phyloP scores from a whole-genome alignment of 345 rosid species.

The Populus ilicifolia region DNA sequence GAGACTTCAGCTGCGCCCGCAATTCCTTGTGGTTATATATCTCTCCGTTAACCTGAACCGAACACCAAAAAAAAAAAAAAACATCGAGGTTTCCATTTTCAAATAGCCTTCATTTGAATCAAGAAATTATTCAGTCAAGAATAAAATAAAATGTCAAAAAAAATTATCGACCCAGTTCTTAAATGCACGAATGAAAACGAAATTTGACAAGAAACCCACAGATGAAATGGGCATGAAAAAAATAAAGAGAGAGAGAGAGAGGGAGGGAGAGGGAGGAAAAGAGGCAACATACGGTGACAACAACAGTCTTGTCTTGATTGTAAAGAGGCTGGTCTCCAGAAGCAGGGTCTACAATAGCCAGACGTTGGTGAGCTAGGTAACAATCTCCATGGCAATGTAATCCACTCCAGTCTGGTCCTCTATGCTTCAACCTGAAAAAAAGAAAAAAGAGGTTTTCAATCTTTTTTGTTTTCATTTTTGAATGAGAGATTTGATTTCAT shows the following conservation, averaged over 20 bases:
- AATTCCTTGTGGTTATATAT: conserved; percentile 73
- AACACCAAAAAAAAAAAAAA: neutral
- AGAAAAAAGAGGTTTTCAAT: neutral
- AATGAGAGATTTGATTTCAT: neutral
- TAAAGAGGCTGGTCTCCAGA: conserved; percentile 88
- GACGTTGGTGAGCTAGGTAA: conserved; percentile 74
- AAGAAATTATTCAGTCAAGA: neutral
- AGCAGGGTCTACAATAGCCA: conserved; percentile 77
- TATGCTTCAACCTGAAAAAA: conserved; percentile 49
- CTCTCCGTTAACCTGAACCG: conserved; percentile 74
- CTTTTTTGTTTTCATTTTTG: no score
- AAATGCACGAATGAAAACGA: neutral
- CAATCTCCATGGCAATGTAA: conserved; percentile 60
- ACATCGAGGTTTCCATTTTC: neutral
- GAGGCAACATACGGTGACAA: conserved; percentile 55
- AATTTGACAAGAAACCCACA: neutral
- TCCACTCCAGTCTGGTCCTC: conserved; percentile 93
- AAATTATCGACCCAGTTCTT: neutral
- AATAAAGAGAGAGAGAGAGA: neutral
- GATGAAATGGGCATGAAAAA: neutral
- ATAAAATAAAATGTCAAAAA: no score
- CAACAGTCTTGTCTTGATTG: conserved; percentile 63
- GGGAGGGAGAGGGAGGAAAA: neutral
- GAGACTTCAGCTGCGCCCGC: conserved; percentile 53
- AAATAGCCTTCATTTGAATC: neutral